These are phyloP conservation scores for Betula pendula DNA, from an alignment of 306 rosid species.

Conservation along the genomic window DNA sequence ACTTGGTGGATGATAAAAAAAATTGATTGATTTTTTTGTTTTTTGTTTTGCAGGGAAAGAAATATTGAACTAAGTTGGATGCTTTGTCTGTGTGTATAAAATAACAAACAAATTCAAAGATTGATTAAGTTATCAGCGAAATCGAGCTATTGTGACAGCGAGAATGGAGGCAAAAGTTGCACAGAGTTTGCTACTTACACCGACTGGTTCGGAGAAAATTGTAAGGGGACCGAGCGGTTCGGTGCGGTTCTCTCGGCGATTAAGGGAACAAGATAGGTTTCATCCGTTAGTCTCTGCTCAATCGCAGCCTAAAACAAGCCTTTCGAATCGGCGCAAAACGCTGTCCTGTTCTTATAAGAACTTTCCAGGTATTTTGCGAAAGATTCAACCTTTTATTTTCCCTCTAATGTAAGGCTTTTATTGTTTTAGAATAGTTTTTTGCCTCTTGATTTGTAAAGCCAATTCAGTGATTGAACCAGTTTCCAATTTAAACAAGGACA, in stretches of 20 bases:
- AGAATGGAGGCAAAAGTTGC: constrained; percentile 62
- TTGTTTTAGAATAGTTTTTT: not conserved
- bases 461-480: not conserved
- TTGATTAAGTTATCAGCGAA: not conserved
- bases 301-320: constrained; percentile 20
- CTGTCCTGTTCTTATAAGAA: constrained; percentile 51
- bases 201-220: constrained; percentile 42
- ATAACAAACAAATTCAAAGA: not conserved
- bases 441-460: not conserved
- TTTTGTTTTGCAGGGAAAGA: constrained; percentile 18
- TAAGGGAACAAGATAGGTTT: constrained; percentile 35
- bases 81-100: not conserved
- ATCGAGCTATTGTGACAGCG: not conserved
- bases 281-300: constrained; percentile 41
- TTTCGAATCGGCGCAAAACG: constrained; percentile 37
- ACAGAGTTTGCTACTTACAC: constrained; percentile 39
- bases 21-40: not conserved
- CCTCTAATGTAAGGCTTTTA: not conserved
- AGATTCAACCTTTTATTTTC: not conserved
- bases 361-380: constrained; percentile 53
- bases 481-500: not conserved
- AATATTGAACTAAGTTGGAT: not conserved
- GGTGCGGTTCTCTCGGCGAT: constrained; percentile 35
- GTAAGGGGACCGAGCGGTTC: constrained; percentile 33
- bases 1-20: not conserved